Evolutionary conservation across 176 grass and related monocot genomes (phyloP), one percentile per base, ranked within the genome.

Genomic region (Carex cristatella): DNA sequence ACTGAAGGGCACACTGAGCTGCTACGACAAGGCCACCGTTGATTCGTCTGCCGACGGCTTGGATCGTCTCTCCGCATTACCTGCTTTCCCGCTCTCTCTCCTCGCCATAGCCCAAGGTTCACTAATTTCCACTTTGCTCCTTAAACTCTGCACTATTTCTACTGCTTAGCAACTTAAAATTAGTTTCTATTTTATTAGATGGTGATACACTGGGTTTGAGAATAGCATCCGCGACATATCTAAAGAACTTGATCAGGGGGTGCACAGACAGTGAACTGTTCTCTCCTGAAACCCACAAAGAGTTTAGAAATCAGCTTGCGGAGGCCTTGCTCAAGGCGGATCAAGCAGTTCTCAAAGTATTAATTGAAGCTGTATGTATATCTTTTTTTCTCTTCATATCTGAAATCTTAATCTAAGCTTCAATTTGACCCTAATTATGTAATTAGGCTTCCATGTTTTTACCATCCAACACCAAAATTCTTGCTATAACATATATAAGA

Each of bases 361-460:
- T 97, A 13, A 86, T 92, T 78, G 92, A 94, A 92, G 73, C 86
- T 87, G 94, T 97, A 91, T 78, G 94, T 80, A 76, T 48, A 18
- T 57, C 19, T 65, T 10, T 72, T 30, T 40, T 61, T 31, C 57
- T 28, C 51, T 73, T 67, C 16, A 30, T 69, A 73, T 57, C 35
- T 84, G 13, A 30, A 53, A 9, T 44, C n/a, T 44, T 51, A 51
- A 51, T 51, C 9, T 51, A 51, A 51, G 48, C 48, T 51, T 51
- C 10, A 51, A 51, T 51, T 51, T 11, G 11, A 51, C 48, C 48
- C 10, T 10, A 51, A 51, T 51, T 2, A 2, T 49, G 46, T 10
- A 49, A 49, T 49, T 49, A 49, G 46, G 46, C 46, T 49, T 49
- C 8, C 9, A 2, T 49, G 46, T 49, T 49, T 49, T 49, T 49